Base-by-base conservation (phyloP, 1,139 yeast genomes). In the Kodamaea derodonti region DNA sequence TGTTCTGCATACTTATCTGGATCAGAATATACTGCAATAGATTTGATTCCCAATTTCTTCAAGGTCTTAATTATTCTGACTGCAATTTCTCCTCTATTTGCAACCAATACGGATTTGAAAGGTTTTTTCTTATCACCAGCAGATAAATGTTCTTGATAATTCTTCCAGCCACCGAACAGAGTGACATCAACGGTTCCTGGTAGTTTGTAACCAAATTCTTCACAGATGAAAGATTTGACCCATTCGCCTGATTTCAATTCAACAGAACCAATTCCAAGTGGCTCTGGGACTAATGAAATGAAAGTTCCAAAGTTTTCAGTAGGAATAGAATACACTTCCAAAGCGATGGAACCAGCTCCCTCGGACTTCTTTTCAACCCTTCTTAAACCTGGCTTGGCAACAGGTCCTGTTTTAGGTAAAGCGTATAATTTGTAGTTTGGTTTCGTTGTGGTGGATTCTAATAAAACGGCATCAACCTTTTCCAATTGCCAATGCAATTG, bases 1-100 rank as follows among this genome's bases (percentile, higher is more conserved):
- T 92, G 97, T 51, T 83, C 80, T 10, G 97, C 83, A 51, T 85
- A 86, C 51, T 84, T 75, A 56, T 92, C 98, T 4, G 88, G 84
- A 51, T 87, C 95, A 9, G 97, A 85, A 61, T 84, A 92, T 31
- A 92, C 83, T 2, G 97, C 94, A 45, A 92, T 81, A 0, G 96
- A 68, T 48, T 72, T 75, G 47, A 92, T 85, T 3, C 80, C 79
- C 49, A 90, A 60, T 56, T 81, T 82, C 58, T 85, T 86, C 54
- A 90, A 69, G 7, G 98, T 90, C 55, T 77, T 83, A 53, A 90
- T 86, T 47, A 92, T 85, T 56, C 98, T 73, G 24, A 88, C 97
- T 3, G 98, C 97, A 52, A 92, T 92, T 63, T 92, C 98, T 56
- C 98, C 98, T 63, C 98, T 78, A 66, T 92, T 92, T 24, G 98